Conservation (phyloP, 179 eudicot genomes). For the Corrigiola litoralis region DNA sequence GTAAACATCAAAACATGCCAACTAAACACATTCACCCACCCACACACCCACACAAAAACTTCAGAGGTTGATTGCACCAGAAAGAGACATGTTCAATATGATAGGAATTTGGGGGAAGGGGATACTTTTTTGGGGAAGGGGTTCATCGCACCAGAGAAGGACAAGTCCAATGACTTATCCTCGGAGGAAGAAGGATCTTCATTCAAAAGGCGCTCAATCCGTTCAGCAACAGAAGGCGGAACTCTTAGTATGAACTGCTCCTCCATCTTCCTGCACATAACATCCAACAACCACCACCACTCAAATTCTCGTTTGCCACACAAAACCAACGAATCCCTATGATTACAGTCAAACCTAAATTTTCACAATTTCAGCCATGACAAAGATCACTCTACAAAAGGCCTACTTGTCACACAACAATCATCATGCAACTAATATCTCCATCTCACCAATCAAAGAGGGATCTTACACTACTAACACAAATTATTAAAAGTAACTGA, state of each 20-base stretch:
- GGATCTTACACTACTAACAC: too few relatives aligned
- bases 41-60: too few relatives aligned
- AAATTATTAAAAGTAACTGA: too few relatives aligned
- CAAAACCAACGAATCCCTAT: not conserved
- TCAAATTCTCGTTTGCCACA: not conserved
- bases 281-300: conserved; percentile 6
- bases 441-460: too few relatives aligned
- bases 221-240: conserved; percentile 84
- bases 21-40: too few relatives aligned
- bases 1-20: too few relatives aligned
- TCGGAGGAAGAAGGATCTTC: conserved; percentile 60
- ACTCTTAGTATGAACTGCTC: conserved; percentile 88
- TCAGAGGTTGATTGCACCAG: not conserved
- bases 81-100: not conserved
- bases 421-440: not conserved
- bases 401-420: not conserved
- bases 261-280: conserved; percentile 48
- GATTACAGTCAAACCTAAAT: not conserved
- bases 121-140: not conserved
- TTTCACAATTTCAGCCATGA: not conserved
- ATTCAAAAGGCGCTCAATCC: conserved; percentile 60
- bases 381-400: not conserved
- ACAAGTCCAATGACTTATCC: conserved; percentile 66
- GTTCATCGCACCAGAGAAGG: conserved; percentile 52
- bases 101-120: not conserved